These are phyloP conservation scores for Ramicandelaber brevisporus DNA, from an alignment of 192 early-diverging fungal genomes.

Conservation along the genomic window DNA sequence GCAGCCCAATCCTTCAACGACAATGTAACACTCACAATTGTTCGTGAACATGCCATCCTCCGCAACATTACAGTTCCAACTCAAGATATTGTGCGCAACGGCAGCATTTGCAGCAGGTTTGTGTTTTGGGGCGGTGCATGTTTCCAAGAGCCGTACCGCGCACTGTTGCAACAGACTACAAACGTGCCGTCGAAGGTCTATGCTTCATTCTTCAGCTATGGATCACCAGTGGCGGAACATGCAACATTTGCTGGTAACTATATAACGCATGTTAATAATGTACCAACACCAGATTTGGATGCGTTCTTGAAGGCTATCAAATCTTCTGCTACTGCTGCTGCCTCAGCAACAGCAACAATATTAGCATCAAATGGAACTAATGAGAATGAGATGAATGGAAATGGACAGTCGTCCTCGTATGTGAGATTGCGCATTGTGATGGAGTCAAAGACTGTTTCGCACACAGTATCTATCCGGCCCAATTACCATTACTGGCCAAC, in stretches of 20 bases:
- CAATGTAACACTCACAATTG: too few species aligned
- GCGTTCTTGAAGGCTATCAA: constrained; percentile 29
- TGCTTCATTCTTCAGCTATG: constrained; percentile 24
- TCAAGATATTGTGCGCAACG: too few species aligned
- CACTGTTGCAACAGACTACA: constrained; percentile 34
- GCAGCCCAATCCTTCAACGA: too few species aligned
- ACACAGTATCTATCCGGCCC: constrained; percentile 33
- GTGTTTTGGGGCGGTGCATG: constrained; percentile 67
- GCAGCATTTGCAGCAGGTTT: constrained; percentile 30
- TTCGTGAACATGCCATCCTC: too few species aligned
- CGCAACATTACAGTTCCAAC: too few species aligned
- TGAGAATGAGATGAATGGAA: too few species aligned
- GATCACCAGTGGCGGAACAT: constrained; percentile 34
- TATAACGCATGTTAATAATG: constrained; percentile 39
- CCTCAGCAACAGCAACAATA: constrained; percentile 17
- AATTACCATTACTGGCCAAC: constrained; percentile 54
- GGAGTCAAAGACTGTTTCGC: constrained; percentile 14
- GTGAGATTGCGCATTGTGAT: too few species aligned
- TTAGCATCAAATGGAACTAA: constrained; percentile 19
- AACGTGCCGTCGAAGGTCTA: constrained; percentile 36
- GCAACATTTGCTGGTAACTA: constrained; percentile 25
- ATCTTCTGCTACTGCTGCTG: too few species aligned
- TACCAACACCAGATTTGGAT: constrained; percentile 24
- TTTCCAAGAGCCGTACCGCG: constrained; percentile 44
- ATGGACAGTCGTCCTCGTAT: too few species aligned